Percentiles rank a stretch among this genome's conserved stretches.
phyloP scores from a whole-genome alignment of 2,329 filamentous ascomycete genomes.

The Leptographium radiaticola region DNA sequence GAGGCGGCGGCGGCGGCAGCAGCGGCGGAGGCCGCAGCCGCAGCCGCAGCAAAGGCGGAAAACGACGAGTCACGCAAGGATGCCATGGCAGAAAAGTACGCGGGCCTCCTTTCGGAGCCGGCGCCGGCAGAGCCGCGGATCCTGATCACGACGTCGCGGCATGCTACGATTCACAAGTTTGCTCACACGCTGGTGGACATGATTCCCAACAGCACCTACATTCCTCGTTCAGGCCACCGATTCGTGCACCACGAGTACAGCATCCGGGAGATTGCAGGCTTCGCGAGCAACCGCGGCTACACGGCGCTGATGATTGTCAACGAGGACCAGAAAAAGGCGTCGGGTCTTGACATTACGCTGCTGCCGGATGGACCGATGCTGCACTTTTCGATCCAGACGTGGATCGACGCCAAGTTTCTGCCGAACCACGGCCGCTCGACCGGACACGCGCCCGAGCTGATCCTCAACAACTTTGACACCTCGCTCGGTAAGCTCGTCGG shows the following conservation, averaged over 20 bases:
- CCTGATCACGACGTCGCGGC: conserved; percentile 80
- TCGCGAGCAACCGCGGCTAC: conserved; percentile 69
- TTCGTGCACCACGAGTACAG: conserved; percentile 77
- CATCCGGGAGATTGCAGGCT: conserved; percentile 77
- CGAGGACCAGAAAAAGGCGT: conserved; percentile 78
- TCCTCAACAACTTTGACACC: conserved; percentile 90
- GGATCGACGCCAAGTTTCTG: conserved; percentile 75
- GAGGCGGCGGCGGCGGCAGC: conserved; percentile 18
- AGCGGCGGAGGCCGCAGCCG: conserved; percentile 8
- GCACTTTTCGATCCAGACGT: conserved; percentile 83
- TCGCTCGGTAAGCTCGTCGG: conserved; percentile 81
- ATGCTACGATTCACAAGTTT: conserved; percentile 76
- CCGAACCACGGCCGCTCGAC: conserved; percentile 83
- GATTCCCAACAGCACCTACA: conserved; percentile 80
- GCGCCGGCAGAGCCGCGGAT: conserved; percentile 34
- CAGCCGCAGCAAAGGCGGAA: conserved; percentile 6
- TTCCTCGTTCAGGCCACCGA: conserved; percentile 71
- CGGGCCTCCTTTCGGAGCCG: conserved; percentile 45
- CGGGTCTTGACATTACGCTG: conserved; percentile 71
- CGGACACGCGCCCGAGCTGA: conserved; percentile 77
- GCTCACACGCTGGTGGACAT: conserved; percentile 65
- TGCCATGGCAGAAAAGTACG: conserved; percentile 46
- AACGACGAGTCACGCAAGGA: conserved; percentile 45
- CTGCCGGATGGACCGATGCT: conserved; percentile 80
- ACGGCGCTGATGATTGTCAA: conserved; percentile 75